A percentile compares a stretch with the other conserved stretches of the same genome.
phyloP scores from a whole-genome alignment of 2,329 filamentous ascomycete species.

The Balansia obtecta region DNA sequence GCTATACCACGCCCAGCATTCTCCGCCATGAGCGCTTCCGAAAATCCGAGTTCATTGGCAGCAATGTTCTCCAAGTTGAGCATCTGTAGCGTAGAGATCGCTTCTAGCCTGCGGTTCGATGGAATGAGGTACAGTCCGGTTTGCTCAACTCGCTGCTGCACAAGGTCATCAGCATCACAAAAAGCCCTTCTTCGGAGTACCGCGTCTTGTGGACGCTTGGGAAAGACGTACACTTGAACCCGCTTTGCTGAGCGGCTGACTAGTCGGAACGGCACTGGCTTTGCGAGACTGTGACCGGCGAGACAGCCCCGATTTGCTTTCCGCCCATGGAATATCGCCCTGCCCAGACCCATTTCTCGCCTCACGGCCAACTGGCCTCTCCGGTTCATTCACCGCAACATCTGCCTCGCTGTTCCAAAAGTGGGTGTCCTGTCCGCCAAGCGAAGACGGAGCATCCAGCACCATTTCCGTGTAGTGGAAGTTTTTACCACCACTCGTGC shows the following conservation, averaged over 20 bases:
- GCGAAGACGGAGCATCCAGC: constrained; percentile 45
- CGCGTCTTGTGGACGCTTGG: constrained; percentile 17
- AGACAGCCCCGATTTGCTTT: constrained; percentile 36
- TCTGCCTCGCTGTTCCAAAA: constrained; percentile 68
- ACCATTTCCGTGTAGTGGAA: constrained; percentile 88
- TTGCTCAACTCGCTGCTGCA: constrained; percentile 23
- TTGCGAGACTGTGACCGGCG: constrained; percentile 46
- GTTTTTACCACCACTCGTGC: constrained; percentile 74
- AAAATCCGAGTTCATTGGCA: constrained; percentile 73
- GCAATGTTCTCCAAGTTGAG: constrained; percentile 87
- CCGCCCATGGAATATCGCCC: constrained; percentile 27
- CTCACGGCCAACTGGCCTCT: constrained; percentile 36
- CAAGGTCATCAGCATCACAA: constrained; percentile 19
- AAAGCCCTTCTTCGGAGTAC: constrained; percentile 18
- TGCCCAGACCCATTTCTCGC: constrained; percentile 31
- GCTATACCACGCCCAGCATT: constrained; percentile 84
- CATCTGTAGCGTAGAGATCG: constrained; percentile 68
- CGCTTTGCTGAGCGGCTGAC: constrained; percentile 32
- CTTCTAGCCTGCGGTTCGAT: constrained; percentile 45
- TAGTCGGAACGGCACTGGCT: constrained; percentile 30
- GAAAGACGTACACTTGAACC: constrained; percentile 32
- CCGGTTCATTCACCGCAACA: constrained; percentile 37
- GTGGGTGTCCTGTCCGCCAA: constrained; percentile 31
- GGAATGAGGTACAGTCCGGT: constrained; percentile 41
- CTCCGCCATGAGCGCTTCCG: constrained; percentile 83